Base-by-base conservation (phyloP, 345 rosid species). In the Gossypium herbaceum region DNA sequence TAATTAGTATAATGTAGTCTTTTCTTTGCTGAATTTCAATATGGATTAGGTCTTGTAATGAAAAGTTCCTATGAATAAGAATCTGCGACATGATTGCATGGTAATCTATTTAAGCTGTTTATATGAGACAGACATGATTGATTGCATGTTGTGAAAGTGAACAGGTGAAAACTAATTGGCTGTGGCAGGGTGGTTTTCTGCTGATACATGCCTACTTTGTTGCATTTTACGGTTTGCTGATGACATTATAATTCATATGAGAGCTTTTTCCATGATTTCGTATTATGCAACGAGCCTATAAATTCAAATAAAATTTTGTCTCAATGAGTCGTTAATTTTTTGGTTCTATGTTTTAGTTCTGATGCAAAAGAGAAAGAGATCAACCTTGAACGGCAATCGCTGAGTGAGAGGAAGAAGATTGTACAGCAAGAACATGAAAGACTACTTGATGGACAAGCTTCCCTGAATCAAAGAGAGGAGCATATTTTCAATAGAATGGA, bases 391-490 rank as follows among this genome's bases (percentile, higher is more conserved):
- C 88, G 97, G 74, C 90, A 86, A 78, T 82, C 84, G 19, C 76
- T 93, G 76, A 84, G 83, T 75, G 98, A 95, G 80, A 90, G 99
- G 76, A 88, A 82, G 77, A 88, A 86, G 81, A 80, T 72, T 78
- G 73, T 95, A 86, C 92, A 90, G 78, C 86, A 88, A 84, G 98
- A 91, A 82, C 92, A 93, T 45, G 90, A 89, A 84, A 82, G 89
- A 41, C 81, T 93, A 71, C 88, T 93, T 63, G 94, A 93, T 78
- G 89, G 87, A 63, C 94, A 93, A 80, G 82, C 86, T 77, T 86
- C 82, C 13, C 86, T 93, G 73, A 95, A 88, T 82, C 91, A 89
- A 83, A 89, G 98, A 85, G 99, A 95, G 86, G 97, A 89, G n/a
- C 79, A 86, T 79, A 83, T 91, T 78, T 87, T 88, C 74, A 78